A percentile compares a stretch with the other conserved stretches of the same genome.
Evolutionary conservation across 345 rosid genomes (phyloP).

Genomic region (Heritiera fomes): DNA sequence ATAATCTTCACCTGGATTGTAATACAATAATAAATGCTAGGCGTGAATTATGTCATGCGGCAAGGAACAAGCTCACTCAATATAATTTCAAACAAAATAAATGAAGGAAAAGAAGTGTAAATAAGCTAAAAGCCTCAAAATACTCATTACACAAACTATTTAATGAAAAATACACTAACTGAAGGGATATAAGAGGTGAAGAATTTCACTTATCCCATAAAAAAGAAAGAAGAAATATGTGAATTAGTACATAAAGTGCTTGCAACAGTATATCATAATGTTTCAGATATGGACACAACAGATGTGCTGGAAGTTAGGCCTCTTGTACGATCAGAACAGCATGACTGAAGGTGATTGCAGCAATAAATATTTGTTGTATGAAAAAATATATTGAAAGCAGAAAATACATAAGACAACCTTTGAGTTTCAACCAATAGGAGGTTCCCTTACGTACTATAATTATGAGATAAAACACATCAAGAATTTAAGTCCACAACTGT

Average conservation of each 20-base stretch:
- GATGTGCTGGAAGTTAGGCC: neutral
- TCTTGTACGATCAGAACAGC: neutral
- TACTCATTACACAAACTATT: neutral
- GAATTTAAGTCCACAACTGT: neutral
- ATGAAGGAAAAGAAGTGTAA: neutral
- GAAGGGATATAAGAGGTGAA: neutral
- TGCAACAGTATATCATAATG: neutral
- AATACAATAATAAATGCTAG: neutral
- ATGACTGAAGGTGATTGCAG: neutral
- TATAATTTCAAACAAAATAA: neutral
- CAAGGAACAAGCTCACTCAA: neutral
- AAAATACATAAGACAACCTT: neutral
- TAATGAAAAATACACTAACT: neutral
- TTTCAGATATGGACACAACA: neutral
- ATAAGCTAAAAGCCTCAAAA: neutral
- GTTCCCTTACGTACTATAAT: neutral
- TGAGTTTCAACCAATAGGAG: neutral
- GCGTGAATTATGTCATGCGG: slow-evolving; percentile 5
- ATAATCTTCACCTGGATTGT: slow-evolving; percentile 77
- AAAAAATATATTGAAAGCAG: neutral
- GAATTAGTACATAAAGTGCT: neutral
- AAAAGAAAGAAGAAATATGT: neutral
- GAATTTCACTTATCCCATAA: neutral
- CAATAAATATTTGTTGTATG: neutral
- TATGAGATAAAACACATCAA: neutral